Evolutionary conservation across 2,329 filamentous ascomycete genomes (phyloP).

Genomic region (Chaetomiaceae sp.): DNA sequence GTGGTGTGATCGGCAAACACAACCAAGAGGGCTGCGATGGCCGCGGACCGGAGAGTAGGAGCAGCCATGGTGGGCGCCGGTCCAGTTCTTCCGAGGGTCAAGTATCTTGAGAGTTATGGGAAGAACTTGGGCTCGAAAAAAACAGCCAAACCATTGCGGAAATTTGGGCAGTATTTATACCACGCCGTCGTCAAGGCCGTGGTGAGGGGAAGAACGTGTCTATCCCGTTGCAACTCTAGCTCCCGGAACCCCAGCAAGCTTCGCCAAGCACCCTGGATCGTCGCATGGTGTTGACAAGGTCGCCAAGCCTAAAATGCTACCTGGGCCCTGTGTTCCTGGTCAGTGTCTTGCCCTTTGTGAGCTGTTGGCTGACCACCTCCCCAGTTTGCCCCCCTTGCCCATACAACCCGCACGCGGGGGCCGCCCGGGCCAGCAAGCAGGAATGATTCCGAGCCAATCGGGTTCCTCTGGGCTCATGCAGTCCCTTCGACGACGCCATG

Average conservation of each 20-base stretch:
- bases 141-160: no score
- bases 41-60: neutral
- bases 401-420: neutral
- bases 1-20: constrained; percentile 1
- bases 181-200: neutral
- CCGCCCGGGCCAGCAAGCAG: neutral
- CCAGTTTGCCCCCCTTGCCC: neutral
- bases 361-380: neutral
- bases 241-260: neutral
- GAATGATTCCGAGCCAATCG: constrained; percentile 1
- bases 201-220: neutral
- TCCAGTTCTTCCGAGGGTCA: no score
- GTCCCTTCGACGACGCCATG: neutral
- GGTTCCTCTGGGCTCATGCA: neutral
- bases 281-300: constrained; percentile 6
- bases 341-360: neutral
- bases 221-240: no score
- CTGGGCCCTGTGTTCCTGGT: no score
- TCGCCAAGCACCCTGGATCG: neutral
- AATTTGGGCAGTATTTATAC: neutral
- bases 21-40: constrained; percentile 7
- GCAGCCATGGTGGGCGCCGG: neutral
- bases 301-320: constrained; percentile 6
- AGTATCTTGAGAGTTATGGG: neutral
- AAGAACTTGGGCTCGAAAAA: neutral